Conservation (phyloP, 164 flowering plant genomes). For the Stephania cephalantha region DNA sequence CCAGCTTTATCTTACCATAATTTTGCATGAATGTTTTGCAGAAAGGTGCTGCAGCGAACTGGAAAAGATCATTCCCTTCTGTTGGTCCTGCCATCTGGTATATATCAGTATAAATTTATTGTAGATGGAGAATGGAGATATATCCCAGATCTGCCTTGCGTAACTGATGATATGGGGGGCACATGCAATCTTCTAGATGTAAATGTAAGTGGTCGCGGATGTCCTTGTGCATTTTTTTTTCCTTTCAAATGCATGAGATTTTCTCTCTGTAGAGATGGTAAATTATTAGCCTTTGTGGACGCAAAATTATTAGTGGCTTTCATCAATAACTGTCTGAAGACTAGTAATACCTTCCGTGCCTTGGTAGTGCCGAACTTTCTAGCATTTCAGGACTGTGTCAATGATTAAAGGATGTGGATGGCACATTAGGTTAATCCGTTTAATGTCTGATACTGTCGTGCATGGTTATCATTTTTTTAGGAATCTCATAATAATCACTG, state of each 20-base stretch:
- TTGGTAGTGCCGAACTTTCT: background rate
- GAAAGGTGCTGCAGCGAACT: constrained; percentile 65
- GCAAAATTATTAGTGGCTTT: background rate
- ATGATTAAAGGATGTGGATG: too few relatives aligned
- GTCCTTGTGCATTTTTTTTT: background rate
- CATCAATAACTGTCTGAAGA: background rate
- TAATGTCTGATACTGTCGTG: too few relatives aligned
- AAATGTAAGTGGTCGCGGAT: constrained; percentile 39
- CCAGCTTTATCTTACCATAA: background rate
- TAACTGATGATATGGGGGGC: constrained; percentile 58
- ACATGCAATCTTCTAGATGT: constrained; percentile 75
- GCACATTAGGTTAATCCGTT: too few relatives aligned
- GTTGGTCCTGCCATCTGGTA: constrained; percentile 73
- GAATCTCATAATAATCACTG: too few relatives aligned
- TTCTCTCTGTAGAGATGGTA: background rate
- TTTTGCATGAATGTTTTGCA: constrained; percentile 19
- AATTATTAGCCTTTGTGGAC: background rate
- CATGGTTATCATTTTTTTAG: background rate
- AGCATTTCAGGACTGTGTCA: too few relatives aligned
- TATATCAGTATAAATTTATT: constrained; percentile 74
- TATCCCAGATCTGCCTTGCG: constrained; percentile 69
- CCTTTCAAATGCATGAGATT: background rate
- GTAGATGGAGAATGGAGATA: constrained; percentile 88
- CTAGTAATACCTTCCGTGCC: background rate
- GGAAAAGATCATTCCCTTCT: constrained; percentile 78